Evolutionary conservation across 1,139 yeast species (phyloP), one percentile per base, ranked within the genome.

Genomic region (Taphrina sp.): DNA sequence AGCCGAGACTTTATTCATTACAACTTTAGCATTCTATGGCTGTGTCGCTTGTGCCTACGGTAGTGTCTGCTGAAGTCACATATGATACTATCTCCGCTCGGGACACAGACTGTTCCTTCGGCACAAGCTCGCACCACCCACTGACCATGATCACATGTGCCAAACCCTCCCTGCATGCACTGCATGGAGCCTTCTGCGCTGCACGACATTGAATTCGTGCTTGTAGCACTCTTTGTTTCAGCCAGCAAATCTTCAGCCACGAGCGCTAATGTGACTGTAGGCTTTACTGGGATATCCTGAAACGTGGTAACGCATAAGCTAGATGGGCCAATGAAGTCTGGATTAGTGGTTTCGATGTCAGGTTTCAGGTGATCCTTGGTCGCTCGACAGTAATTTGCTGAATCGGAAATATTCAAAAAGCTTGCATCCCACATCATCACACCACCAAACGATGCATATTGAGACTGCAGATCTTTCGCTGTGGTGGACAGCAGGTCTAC

Each of bases 21-120:
- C n/a, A n/a, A n/a, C n/a, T n/a, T n/a, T n/a, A n/a, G n/a, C n/a
- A n/a, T n/a, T n/a, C n/a, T n/a, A n/a, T n/a, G n/a, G n/a, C n/a
- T n/a, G n/a, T n/a, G n/a, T n/a, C n/a, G n/a, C n/a, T n/a, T n/a
- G n/a, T n/a, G n/a, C n/a, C n/a, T n/a, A n/a, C n/a, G n/a, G n/a
- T n/a, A n/a, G n/a, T n/a, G n/a, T n/a, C n/a, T n/a, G n/a, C 17
- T 2, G 23, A 17, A 65, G 76, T 70, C 65, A 76, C 70, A 60
- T 78, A 75, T 14, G 38, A 41, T 41, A 17, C 35, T 28, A 5
- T 29, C 46, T 3, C 46, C 46, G 8, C 7, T n/a, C 3, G 33
- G 22, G 7, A 14, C 12, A 34, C 46, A 41, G 5, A 8, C 17
- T n/a, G 46, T 41, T 5, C 46, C 46, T 10, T 31, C 34, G 12